Percentiles rank a stretch among this genome's conserved stretches.
Evolutionary conservation across 1,284 basidiomycete genomes (phyloP).

Genomic region (Sanghuangporus weigelae): DNA sequence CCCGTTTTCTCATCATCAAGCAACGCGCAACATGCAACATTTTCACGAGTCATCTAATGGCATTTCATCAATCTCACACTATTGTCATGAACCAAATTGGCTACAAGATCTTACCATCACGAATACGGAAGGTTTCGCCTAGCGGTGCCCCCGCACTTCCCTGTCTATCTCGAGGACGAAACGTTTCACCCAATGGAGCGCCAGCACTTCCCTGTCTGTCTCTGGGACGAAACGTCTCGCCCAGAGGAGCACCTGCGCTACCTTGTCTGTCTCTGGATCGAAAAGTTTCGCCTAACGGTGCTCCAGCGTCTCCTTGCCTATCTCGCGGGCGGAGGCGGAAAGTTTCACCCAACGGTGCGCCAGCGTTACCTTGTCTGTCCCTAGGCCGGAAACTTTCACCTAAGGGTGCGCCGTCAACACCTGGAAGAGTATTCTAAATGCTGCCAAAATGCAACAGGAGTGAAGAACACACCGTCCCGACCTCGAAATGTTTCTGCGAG

Average conservation of each 20-base stretch:
- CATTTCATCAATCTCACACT: background rate
- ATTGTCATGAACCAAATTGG: background rate
- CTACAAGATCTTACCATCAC: background rate
- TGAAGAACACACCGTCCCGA: background rate
- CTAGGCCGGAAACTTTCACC: constrained; percentile 9
- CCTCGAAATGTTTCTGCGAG: constrained; percentile 13
- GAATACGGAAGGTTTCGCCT: constrained; percentile 13
- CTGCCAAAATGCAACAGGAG: background rate
- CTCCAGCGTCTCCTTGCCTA: background rate
- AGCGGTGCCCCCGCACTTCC: background rate
- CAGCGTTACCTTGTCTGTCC: background rate
- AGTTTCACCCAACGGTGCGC: constrained; percentile 11
- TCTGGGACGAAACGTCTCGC: constrained; percentile 8
- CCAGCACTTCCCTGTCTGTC: background rate
- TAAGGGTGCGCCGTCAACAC: background rate
- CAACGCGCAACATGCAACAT: background rate
- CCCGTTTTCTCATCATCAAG: background rate
- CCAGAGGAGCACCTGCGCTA: constrained; percentile 4
- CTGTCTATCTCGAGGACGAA: background rate
- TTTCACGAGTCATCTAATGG: background rate
- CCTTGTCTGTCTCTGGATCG: background rate
- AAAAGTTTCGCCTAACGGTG: constrained; percentile 13
- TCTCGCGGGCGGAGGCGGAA: background rate
- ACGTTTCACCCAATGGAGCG: constrained; percentile 8
- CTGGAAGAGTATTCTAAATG: background rate